Evolutionary conservation across 2,329 filamentous ascomycete species (phyloP).

Genomic region (Talaromyces piceae): DNA sequence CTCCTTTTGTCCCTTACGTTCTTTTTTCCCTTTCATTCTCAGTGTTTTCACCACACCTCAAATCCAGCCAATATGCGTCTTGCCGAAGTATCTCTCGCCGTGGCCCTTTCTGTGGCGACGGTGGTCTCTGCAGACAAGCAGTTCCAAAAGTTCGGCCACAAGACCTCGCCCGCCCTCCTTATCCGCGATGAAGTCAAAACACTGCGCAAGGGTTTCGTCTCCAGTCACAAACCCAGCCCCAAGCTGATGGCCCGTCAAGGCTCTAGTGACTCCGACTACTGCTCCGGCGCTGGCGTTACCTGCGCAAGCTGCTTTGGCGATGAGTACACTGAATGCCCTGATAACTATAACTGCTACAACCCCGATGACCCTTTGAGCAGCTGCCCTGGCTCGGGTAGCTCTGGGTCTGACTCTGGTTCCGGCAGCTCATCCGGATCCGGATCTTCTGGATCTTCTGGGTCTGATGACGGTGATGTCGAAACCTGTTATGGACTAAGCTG

Average conservation of each 20-base stretch:
- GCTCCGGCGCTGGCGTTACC: slow-evolving; percentile 1
- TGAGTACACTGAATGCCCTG: slow-evolving; percentile 3
- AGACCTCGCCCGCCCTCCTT: slow-evolving; percentile 4
- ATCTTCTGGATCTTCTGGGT: slow-evolving; percentile 1
- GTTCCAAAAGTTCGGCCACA: slow-evolving; percentile 2
- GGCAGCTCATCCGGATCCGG: slow-evolving; percentile 1
- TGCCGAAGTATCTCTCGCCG: slow-evolving; percentile 3
- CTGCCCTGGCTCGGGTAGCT: not conserved
- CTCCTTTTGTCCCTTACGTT: not conserved
- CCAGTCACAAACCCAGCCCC: not conserved
- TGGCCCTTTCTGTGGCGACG: slow-evolving; percentile 6
- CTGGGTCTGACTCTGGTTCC: not conserved
- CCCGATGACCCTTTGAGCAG: slow-evolving; percentile 1
- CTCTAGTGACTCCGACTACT: slow-evolving; percentile 5
- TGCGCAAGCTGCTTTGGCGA: slow-evolving; percentile 9
- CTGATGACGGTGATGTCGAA: slow-evolving; percentile 2
- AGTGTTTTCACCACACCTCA: not conserved
- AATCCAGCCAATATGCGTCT: slow-evolving; percentile 7
- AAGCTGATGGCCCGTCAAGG: slow-evolving; percentile 8
- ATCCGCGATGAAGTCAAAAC: not conserved
- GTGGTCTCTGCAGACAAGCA: slow-evolving; percentile 4
- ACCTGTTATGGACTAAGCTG: slow-evolving; percentile 6
- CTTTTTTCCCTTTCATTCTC: not conserved
- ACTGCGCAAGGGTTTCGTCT: slow-evolving; percentile 2
- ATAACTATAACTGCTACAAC: not conserved